A percentile compares a stretch with the other conserved stretches of the same genome.
Conservation (phyloP, 208 protist species). For the Crithidia mellificae region DNA sequence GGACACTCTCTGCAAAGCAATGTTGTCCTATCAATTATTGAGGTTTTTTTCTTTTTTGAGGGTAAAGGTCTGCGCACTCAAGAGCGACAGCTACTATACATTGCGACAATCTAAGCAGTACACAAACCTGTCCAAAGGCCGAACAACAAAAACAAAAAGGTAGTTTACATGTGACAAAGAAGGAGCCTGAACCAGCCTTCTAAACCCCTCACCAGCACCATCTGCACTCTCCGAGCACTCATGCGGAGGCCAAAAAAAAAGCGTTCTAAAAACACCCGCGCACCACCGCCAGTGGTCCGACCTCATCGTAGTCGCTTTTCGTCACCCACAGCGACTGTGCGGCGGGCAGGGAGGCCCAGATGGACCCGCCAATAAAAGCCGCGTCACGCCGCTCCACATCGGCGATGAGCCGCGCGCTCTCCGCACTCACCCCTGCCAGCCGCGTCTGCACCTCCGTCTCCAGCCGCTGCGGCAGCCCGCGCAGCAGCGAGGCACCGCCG, state of each 20-base stretch:
- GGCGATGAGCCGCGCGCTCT: conserved; percentile 58
- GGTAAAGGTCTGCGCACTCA: too few species aligned
- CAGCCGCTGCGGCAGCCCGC: conserved; percentile 64
- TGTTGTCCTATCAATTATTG: too few species aligned
- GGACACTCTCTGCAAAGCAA: too few species aligned
- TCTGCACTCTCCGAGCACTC: too few species aligned
- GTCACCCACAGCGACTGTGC: conserved; percentile 96
- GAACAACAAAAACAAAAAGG: too few species aligned
- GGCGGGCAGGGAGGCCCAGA: conserved; percentile 94
- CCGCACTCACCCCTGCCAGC: conserved; percentile 29
- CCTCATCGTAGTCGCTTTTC: conserved; percentile 94
- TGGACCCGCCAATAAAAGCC: conserved; percentile 97
- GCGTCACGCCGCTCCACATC: conserved; percentile 90
- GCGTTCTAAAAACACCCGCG: conserved; percentile 71
- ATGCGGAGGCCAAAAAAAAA: not conserved
- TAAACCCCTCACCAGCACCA: too few species aligned
- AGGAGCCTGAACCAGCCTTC: too few species aligned
- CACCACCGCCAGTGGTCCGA: conserved; percentile 85
- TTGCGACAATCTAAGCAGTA: too few species aligned
- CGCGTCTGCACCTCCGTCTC: conserved; percentile 60
- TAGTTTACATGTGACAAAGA: too few species aligned
- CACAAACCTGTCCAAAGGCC: too few species aligned
- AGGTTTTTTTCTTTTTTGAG: too few species aligned
- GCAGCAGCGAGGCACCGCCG: conserved; percentile 89
- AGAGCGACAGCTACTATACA: too few species aligned